Base-by-base conservation (phyloP, 1,284 basidiomycete genomes). In the Ustilago sp. region DNA sequence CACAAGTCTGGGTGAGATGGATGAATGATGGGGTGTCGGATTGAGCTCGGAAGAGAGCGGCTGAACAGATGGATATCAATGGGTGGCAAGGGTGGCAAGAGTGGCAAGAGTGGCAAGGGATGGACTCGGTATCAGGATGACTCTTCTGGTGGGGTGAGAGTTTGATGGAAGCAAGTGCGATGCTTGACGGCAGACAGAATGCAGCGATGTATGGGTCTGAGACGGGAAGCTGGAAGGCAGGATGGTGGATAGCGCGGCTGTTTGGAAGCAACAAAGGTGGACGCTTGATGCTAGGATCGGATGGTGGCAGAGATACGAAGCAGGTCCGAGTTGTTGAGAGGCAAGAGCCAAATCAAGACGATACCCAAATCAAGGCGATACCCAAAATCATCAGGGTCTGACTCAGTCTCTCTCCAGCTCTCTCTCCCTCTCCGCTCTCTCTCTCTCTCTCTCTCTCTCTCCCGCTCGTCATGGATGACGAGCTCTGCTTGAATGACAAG, bases 371-470 rank as follows among this genome's bases (percentile, higher is more conserved):
- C 38, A 39, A 39, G 23, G 3, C 23, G 23, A 28, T 28, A 19
- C 19, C 3, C 23, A 28, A 28, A 39, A 43, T 8, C 5, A 55
- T 51, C 34, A 57, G 41, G 55, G 55, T 57, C 55, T 57, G 53
- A 55, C 53, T 55, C 38, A 41, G 48, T 50, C 48, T 4, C 23
- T 23, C 23, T 19, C 23, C 23, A 23, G 23, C 28, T 50, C 9
- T 19, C 8, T 23, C 23, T 23, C 23, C 2, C 23, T 50, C 28
- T 19, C 9, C 12, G 19, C 19, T 19, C 28, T 50, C 9, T 19
- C 8, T 23, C 23, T 23, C 23, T 19, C 8, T 23, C 23, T 23
- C 23, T 23, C 23, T 50, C 28, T 31, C 48, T 28, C 48, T 19
- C 9, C 12, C 23, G 45, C 45, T 48, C n/a, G 45, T 19, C 19